phyloP scores from a whole-genome alignment of 257 asterid genomes.

The Cordia subcordata region DNA sequence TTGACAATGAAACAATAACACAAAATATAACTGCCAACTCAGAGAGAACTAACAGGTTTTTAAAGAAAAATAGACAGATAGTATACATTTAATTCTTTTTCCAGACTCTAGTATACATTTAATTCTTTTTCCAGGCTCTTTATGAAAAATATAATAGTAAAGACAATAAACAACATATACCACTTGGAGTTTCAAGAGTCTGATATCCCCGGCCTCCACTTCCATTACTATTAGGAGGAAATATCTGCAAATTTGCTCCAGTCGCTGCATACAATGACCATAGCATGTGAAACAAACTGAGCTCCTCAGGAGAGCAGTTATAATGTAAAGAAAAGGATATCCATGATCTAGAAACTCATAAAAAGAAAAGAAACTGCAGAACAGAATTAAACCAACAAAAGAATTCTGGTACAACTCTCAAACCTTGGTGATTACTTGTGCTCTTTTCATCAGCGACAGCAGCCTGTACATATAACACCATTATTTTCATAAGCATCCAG shows the following conservation, averaged over 20 bases:
- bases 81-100: too few species aligned
- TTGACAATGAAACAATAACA: too few species aligned
- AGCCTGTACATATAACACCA: conserved; percentile 50
- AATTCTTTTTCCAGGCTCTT: neutral
- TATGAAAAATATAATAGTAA: neutral
- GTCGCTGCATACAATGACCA: conserved; percentile 38
- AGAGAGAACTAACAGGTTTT: too few species aligned
- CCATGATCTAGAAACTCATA: neutral
- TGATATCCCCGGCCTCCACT: conserved; percentile 64
- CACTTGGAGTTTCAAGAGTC: conserved; percentile 46
- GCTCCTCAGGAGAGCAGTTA: neutral
- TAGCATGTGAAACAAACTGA: conserved; percentile 2
- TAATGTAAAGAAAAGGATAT: neutral
- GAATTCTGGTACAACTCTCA: conserved; percentile 1
- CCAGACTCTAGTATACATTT: too few species aligned
- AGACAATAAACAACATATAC: conserved; percentile 23
- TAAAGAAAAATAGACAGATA: too few species aligned
- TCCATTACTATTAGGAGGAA: conserved; percentile 66
- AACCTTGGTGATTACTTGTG: conserved; percentile 48
- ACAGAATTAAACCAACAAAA: neutral
- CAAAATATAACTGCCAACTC: too few species aligned
- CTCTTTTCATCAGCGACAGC: conserved; percentile 65
- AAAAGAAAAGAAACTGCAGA: too few species aligned
- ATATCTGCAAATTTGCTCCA: conserved; percentile 74
- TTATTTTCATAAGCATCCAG: neutral